Conservation (phyloP, 257 asterid species). For the Plectranthus barbatus region DNA sequence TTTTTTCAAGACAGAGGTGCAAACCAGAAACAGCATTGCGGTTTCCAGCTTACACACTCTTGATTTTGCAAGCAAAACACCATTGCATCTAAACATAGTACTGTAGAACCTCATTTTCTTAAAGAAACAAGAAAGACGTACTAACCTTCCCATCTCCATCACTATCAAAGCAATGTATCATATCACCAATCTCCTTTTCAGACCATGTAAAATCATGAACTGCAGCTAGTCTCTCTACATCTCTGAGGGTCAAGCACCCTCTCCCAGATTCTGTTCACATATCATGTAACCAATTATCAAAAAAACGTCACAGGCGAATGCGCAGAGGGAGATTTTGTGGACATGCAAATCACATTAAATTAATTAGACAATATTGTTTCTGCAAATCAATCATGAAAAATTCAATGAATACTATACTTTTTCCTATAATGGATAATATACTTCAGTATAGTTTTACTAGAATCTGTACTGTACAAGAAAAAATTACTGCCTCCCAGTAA, state of each 20-base stretch:
- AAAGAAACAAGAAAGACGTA: background rate
- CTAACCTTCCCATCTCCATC: conserved; percentile 83
- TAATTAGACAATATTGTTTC: background rate
- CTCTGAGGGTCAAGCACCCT: conserved; percentile 54
- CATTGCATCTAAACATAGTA: background rate
- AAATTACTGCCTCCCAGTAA: background rate
- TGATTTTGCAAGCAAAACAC: background rate
- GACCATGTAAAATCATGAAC: conserved; percentile 90
- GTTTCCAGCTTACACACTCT: background rate
- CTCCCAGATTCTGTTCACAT: conserved; percentile 59
- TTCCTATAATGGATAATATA: background rate
- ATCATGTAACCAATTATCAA: conserved; percentile 1
- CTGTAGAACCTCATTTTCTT: background rate
- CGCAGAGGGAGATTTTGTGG: too few relatives aligned
- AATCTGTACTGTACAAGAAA: background rate
- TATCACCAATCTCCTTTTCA: conserved; percentile 64
- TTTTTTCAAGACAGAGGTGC: background rate
- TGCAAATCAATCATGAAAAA: background rate
- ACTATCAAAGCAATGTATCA: conserved; percentile 63
- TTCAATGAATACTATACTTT: background rate
- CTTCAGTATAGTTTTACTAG: background rate
- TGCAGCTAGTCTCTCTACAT: conserved; percentile 51
- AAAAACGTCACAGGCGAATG: too few relatives aligned
- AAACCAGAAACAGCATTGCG: too few relatives aligned
- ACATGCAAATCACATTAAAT: background rate